Base-by-base conservation (phyloP, 129 eudicot species). In the Cynara cardunculus region DNA sequence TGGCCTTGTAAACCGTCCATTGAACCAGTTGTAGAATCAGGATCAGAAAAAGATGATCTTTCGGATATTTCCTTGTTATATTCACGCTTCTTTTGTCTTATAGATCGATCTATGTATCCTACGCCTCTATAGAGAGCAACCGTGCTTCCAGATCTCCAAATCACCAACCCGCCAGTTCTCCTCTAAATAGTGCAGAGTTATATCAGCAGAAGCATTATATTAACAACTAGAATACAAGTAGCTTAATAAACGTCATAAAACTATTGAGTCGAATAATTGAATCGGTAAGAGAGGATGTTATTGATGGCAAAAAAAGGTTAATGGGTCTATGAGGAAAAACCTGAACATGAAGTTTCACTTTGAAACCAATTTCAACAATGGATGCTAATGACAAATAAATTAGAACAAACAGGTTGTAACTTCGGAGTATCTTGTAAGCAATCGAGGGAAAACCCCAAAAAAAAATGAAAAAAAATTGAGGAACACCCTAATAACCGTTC, bases 71-170 rank as follows among this genome's bases (percentile, higher is more conserved):
- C 81, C 64, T 80, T 88, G 77, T 77, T 86, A 61, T 72, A 72
- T 32, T 69, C 72, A 19, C 37, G 75, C 68, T 59, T 92, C 59
- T 68, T 71, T 34, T 65, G 72, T 72, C 81, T 85, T 74, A 71
- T 80, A 41, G 89, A 82, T 69, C 90, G 94, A 75, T 75, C 96
- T 78, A 83, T 87, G 81, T 86, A 92, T 78, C 88, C 87, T 49
- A 92, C 88, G n/a, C 99, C 99, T 78, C 97, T 91, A 73, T 95
- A 95, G 24, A 95, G 82, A 53, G 91, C 88, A 79, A 95, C 75
- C 2, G 94, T 88, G 64, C 93, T 95, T 44, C 99, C 99, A 44
- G 99, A 95, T 81, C 99, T 90, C 97, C 97, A 95, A 78, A 95
- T 89, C 77, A 92, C 97, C 82, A 95, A 77, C 67, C 97, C 97